phyloP scores from a whole-genome alignment of 2,329 filamentous ascomycete species.

The Penicillium aurantiogriseum region DNA sequence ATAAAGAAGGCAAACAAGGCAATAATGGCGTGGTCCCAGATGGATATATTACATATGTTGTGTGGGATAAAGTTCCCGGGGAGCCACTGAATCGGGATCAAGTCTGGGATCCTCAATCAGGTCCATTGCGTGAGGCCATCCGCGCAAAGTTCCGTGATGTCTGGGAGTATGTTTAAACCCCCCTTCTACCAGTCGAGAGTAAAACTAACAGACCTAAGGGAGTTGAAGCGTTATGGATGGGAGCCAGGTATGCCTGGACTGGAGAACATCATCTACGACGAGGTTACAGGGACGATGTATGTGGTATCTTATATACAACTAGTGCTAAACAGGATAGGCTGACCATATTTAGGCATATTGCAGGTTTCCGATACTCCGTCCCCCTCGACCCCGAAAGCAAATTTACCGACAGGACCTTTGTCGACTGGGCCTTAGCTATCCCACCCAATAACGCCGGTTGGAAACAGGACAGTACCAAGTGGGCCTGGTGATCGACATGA shows the following conservation, averaged over 20 bases:
- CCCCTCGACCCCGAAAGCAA: neutral
- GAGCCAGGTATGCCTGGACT: neutral
- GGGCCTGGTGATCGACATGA: too few relatives aligned
- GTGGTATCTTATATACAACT: neutral
- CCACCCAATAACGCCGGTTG: neutral
- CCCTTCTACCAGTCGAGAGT: neutral
- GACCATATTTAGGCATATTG: neutral
- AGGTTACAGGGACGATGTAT: neutral
- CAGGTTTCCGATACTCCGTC: neutral
- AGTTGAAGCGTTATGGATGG: neutral
- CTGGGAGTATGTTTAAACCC: neutral
- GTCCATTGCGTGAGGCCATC: neutral
- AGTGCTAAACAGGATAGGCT: neutral
- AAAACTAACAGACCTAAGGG: neutral
- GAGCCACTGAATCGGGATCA: neutral
- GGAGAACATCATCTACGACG: neutral
- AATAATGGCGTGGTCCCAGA: neutral
- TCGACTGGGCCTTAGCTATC: neutral
- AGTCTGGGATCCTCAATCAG: neutral
- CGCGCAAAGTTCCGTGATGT: neutral
- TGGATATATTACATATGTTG: neutral
- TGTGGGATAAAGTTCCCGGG: neutral
- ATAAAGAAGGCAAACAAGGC: neutral
- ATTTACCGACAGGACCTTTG: neutral
- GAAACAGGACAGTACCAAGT: neutral